A percentile compares a stretch with the other conserved stretches of the same genome.
Conservation (phyloP, 164 flowering plant genomes). For the Nelumbo lutea region DNA sequence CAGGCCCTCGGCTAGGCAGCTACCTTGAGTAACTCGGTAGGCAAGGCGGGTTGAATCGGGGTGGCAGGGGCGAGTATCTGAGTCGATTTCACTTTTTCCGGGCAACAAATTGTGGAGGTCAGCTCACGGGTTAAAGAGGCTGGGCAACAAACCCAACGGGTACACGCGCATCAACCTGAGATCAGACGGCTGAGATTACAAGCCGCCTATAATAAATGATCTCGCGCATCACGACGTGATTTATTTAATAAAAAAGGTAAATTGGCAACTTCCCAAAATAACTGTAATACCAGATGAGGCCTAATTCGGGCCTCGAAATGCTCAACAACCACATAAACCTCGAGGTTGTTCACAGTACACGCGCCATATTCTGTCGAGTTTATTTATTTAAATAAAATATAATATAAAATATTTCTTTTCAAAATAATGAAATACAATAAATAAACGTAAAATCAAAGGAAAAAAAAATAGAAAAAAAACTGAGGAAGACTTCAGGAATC, state of each 20-base stretch:
- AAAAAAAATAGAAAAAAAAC: too few species aligned
- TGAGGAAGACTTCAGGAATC: too few species aligned
- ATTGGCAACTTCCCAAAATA: conserved; percentile 12
- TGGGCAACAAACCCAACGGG: background rate
- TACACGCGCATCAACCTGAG: background rate
- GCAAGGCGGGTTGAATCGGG: background rate
- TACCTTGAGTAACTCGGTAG: background rate
- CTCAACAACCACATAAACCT: conserved; percentile 25
- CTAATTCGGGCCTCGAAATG: conserved; percentile 22
- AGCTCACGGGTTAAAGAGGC: background rate
- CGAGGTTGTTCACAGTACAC: conserved; percentile 8
- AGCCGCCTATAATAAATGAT: conserved; percentile 24
- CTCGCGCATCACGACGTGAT: conserved; percentile 29
- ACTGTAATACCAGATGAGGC: conserved; percentile 5
- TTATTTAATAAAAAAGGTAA: background rate
- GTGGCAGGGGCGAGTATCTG: background rate
- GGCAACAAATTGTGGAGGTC: too few species aligned
- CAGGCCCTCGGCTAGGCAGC: too few species aligned
- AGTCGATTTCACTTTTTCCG: background rate
- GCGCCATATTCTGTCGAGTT: background rate
- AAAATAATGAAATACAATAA: too few species aligned
- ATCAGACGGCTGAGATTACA: conserved; percentile 18
- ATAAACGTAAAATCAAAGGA: too few species aligned
- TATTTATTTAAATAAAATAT: background rate
- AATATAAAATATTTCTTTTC: background rate